Evolutionary conservation across 2,329 filamentous ascomycete species (phyloP), one percentile per base, ranked within the genome.

Genomic region (Apiospora koreana): DNA sequence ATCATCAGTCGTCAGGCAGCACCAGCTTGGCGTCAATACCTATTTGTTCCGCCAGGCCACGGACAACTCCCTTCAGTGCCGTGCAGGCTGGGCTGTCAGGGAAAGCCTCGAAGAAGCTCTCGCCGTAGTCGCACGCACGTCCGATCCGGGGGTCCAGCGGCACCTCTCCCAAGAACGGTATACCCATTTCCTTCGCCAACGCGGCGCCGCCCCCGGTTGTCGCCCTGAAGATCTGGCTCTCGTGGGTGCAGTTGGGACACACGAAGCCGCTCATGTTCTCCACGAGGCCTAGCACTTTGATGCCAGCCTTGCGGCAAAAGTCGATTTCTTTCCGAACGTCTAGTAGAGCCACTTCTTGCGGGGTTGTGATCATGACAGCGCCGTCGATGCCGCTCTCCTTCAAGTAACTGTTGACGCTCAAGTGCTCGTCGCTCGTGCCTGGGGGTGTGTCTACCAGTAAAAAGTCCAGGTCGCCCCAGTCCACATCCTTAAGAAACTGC

Each of bases 181-280:
- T 93, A 1, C 88, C 89, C 87, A 95, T 94, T 80, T 98, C 95
- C 79, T 92, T 86, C 1, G 96, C 95, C 74, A 99, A 81, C 54
- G 88, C 90, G 69, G 87, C 86, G 2, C 93, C 96, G 25, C 97
- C 96, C 10, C 96, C 96, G 0, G 96, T 99, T 12, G 93, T 97
- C 14, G 96, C 91, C 75, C 90, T 88, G 84, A 99, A 99, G 67
- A 99, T 97, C 80, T 97, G 90, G 76, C 87, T 92, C 79, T 90
- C 85, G 74, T 94, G 91, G 69, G 90, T 93, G 82, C 96, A 99
- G 70, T 93, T 95, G 12, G 95, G 95, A 79, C 96, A 99, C 68
- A 99, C 95, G 76, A 98, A 99, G 3, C 94, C 94, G 71, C 92
- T 94, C 96, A 99, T 99, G 79, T 99, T 99, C 85, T 99, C 96